Base-by-base conservation (phyloP, 441 rosid species). In the Erodium trifolium region DNA sequence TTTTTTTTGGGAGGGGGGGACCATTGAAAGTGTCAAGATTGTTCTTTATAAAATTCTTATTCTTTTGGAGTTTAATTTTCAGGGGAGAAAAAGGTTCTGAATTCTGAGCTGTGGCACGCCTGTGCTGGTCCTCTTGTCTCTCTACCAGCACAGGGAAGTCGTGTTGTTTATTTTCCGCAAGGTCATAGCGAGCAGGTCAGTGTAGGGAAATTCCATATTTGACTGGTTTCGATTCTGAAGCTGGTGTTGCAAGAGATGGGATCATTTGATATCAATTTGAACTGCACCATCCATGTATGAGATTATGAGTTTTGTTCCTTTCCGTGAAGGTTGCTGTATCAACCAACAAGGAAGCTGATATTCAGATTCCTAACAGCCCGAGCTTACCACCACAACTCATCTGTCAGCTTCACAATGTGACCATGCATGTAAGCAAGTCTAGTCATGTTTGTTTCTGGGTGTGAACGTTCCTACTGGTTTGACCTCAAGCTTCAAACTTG, bases 71-170 rank as follows among this genome's bases (percentile, higher is more conserved):
- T 59, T 55, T 66, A 75, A 71, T 74, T 79, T 82, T 75, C 88
- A 86, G 99, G 88, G 72, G 98, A 95, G 78, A 88, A 73, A 75
- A 85, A 92, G 82, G 96, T 89, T 71, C 81, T 95, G 72, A 92
- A 95, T 84, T 86, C 98, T 66, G 99, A 95, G 79, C 95, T 95
- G 29, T 95, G 99, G 99, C 99, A 95, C 78, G 99, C 98, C 39
- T 95, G 99, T 82, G 99, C 99, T 64, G 99, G 99, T 71, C 99
- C 99, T 79, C 95, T 95, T 77, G 99, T 95, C 69, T 90, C 97
- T 16, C 80, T 95, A 51, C 98, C 99, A 70, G 91, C 88, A 63
- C 79, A 87, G 63, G 98, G 99, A 72, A 90, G 96, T 83, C 90
- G 98, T 73, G 99, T 91, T 73, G 99, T 95, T 70, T 95, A 95